Evolutionary conservation across 805 yeast species (phyloP).

Genomic region (Candida sanyiensis): DNA sequence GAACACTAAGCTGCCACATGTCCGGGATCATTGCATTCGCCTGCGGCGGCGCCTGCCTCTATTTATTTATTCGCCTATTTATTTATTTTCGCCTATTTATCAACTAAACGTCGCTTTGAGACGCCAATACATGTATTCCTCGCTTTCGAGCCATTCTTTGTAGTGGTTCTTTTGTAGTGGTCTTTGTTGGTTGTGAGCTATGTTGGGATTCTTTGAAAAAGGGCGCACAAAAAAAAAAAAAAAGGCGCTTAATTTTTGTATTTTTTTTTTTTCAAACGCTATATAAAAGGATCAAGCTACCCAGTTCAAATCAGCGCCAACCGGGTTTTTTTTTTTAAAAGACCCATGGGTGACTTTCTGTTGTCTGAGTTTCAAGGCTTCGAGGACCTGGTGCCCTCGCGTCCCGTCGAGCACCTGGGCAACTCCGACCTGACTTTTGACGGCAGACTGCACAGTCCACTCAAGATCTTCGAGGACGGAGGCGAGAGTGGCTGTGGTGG

Average conservation of each 20-base stretch:
- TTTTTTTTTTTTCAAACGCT: slow-evolving; percentile 1
- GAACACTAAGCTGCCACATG: no score
- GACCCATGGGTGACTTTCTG: slow-evolving; percentile 8
- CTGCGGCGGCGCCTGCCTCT: no score
- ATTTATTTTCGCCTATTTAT: slow-evolving; percentile 9
- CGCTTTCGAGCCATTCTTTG: no score
- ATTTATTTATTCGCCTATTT: slow-evolving; percentile 4
- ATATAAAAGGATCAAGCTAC: no score
- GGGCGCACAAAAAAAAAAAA: no score
- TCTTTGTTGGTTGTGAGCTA: no score
- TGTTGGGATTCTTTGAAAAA: no score
- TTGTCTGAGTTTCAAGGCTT: slow-evolving; percentile 11
- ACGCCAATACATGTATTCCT: no score
- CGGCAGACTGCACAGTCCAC: slow-evolving; percentile 27
- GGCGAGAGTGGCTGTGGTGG: slow-evolving; percentile 63
- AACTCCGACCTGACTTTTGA: slow-evolving; percentile 34
- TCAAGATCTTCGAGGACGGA: slow-evolving; percentile 47
- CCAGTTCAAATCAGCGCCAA: background rate
- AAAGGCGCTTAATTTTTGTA: background rate
- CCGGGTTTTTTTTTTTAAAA: background rate
- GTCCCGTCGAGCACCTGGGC: slow-evolving; percentile 34
- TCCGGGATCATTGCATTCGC: no score
- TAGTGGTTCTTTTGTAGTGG: no score
- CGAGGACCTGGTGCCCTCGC: slow-evolving; percentile 30
- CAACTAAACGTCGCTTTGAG: no score